These are phyloP conservation scores for Skeletonema grethae DNA, from an alignment of 108 stramenopile species.

Conservation along the genomic window DNA sequence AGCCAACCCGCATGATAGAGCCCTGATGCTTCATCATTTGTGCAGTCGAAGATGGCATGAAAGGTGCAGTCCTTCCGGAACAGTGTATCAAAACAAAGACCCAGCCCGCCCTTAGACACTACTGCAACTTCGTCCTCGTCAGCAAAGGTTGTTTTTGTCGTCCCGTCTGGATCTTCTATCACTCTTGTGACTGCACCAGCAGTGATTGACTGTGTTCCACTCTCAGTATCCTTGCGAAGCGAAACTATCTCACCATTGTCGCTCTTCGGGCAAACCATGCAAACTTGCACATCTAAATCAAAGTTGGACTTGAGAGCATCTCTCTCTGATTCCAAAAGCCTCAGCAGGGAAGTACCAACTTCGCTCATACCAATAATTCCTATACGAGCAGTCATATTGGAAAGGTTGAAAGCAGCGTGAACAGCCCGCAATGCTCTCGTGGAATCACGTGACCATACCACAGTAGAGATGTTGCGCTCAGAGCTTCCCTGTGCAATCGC, in stretches of 20 bases:
- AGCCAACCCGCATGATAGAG: constrained; percentile 69
- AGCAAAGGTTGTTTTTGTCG: background rate
- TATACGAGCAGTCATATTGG: constrained; percentile 68
- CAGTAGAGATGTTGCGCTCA: constrained; percentile 88
- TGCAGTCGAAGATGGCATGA: constrained; percentile 75
- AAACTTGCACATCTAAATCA: constrained; percentile 76
- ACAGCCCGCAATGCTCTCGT: constrained; percentile 86
- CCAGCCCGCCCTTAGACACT: constrained; percentile 31
- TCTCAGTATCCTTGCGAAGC: constrained; percentile 38
- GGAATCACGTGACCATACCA: constrained; percentile 61
- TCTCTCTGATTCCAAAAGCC: constrained; percentile 65
- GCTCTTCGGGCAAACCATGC: constrained; percentile 43
- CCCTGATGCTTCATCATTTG: constrained; percentile 59
- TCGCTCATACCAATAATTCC: constrained; percentile 71
- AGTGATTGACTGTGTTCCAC: constrained; percentile 60
- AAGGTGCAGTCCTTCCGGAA: constrained; percentile 57
- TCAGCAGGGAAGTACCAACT: constrained; percentile 63
- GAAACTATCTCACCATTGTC: constrained; percentile 29
- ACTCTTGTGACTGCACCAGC: constrained; percentile 28
- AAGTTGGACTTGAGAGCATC: constrained; percentile 51
- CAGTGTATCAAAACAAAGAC: constrained; percentile 20
- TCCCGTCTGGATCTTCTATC: background rate
- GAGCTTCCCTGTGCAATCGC: constrained; percentile 83
- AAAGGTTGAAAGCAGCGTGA: constrained; percentile 84
- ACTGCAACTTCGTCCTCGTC: constrained; percentile 7